Conservation (phyloP, 2,329 filamentous ascomycete genomes). For the Monosporascus sp. region DNA sequence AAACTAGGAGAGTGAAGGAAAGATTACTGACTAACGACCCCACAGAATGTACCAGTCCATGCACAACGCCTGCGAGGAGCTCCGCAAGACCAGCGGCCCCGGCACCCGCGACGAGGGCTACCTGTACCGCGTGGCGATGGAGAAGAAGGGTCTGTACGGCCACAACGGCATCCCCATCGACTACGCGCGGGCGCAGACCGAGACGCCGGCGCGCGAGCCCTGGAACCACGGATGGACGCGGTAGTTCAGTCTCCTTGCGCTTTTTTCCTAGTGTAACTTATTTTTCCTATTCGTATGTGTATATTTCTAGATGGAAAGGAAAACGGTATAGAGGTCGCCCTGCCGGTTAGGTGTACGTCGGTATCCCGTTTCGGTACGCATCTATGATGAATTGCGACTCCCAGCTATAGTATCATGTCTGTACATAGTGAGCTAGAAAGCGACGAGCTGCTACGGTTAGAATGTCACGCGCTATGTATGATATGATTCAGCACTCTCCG, state of each 20-base stretch:
- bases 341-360: too few relatives aligned
- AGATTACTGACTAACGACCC: constrained; percentile 3
- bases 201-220: constrained; percentile 70
- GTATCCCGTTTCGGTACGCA: too few relatives aligned
- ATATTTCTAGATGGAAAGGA: too few relatives aligned
- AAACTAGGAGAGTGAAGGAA: too few relatives aligned
- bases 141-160: constrained; percentile 80
- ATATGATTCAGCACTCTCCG: too few relatives aligned
- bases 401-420: too few relatives aligned
- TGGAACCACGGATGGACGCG: constrained; percentile 95
- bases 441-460: too few relatives aligned
- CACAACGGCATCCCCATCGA: constrained; percentile 78
- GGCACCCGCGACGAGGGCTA: constrained; percentile 58
- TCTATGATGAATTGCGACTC: too few relatives aligned
- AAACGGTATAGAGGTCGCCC: too few relatives aligned
- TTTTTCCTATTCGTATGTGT: too few relatives aligned
- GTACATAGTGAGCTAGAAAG: too few relatives aligned
- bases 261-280: constrained; percentile 2
- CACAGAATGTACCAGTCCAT: constrained; percentile 69
- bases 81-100: constrained; percentile 57
- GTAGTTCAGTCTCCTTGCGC: constrained; percentile 28
- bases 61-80: constrained; percentile 77
- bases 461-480: too few relatives aligned
- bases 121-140: constrained; percentile 82
- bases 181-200: constrained; percentile 80